Percentiles rank a stretch among this genome's conserved stretches.
phyloP scores from a whole-genome alignment of 129 eudicot species.

The Flaveria trinervia region DNA sequence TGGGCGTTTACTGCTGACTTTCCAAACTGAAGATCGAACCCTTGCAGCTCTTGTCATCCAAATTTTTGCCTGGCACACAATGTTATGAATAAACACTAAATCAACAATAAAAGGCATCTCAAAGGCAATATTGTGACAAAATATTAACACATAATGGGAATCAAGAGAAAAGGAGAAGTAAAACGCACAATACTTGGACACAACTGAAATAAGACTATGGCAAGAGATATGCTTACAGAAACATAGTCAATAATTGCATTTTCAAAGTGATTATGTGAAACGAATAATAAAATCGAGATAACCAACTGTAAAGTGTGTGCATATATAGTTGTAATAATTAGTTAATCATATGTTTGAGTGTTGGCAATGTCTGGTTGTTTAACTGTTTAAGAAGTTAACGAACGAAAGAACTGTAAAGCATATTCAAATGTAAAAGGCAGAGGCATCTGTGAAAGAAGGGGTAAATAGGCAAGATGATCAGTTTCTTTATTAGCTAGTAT shows the following conservation, averaged over 20 bases:
- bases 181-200: neutral
- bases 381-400: neutral
- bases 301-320: neutral
- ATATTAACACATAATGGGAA: neutral
- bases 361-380: neutral
- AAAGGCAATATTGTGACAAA: neutral
- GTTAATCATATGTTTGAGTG: neutral
- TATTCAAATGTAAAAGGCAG: neutral
- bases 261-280: neutral
- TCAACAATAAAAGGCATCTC: neutral
- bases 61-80: slow-evolving; percentile 50
- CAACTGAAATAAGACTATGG: neutral
- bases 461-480: too few species aligned
- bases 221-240: neutral
- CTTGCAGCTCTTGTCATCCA: slow-evolving; percentile 93
- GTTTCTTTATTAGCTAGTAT: too few species aligned
- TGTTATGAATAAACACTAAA: slow-evolving; percentile 1
- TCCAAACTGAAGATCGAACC: slow-evolving; percentile 83
- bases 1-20: slow-evolving; percentile 77
- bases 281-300: neutral
- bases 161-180: neutral
- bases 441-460: neutral
- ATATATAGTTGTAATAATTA: neutral
- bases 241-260: neutral
- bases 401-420: neutral